phyloP scores from a whole-genome alignment of 2,329 filamentous ascomycete genomes.

The Xylaria sp. region DNA sequence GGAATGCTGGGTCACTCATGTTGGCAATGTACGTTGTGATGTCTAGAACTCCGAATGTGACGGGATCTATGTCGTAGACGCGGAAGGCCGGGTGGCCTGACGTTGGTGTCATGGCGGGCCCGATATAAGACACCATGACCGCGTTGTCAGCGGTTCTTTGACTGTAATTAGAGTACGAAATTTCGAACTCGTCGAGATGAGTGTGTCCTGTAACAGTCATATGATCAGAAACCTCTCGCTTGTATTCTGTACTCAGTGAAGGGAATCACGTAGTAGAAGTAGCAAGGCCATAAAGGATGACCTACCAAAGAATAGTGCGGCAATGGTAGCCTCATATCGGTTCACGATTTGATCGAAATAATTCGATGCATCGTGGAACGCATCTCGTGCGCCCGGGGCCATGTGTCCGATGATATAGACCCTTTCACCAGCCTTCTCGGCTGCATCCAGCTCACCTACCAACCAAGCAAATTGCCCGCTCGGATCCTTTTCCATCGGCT shows the following conservation, averaged over 20 bases:
- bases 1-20: slow-evolving; percentile 58
- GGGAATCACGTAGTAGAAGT: not conserved
- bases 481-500: slow-evolving; percentile 62
- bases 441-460: slow-evolving; percentile 62
- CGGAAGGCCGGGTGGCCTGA: slow-evolving; percentile 68
- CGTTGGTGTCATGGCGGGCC: slow-evolving; percentile 65
- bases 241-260: not conserved
- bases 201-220: slow-evolving; percentile 56
- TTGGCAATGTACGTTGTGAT: slow-evolving; percentile 65
- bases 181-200: slow-evolving; percentile 66
- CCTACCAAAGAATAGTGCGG: slow-evolving; percentile 64
- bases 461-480: slow-evolving; percentile 65
- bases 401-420: slow-evolving; percentile 70
- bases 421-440: slow-evolving; percentile 62
- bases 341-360: slow-evolving; percentile 65
- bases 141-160: slow-evolving; percentile 57
- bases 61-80: slow-evolving; percentile 68
- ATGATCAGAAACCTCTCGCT: slow-evolving; percentile 1
- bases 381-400: slow-evolving; percentile 61
- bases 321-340: slow-evolving; percentile 65
- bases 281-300: not conserved
- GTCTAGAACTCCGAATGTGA: slow-evolving; percentile 66
- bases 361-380: slow-evolving; percentile 63
- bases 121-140: slow-evolving; percentile 63
- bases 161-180: slow-evolving; percentile 63